These are phyloP conservation scores for Gyromitra esculenta DNA, from an alignment of 2,329 filamentous ascomycete species.

Conservation along the genomic window DNA sequence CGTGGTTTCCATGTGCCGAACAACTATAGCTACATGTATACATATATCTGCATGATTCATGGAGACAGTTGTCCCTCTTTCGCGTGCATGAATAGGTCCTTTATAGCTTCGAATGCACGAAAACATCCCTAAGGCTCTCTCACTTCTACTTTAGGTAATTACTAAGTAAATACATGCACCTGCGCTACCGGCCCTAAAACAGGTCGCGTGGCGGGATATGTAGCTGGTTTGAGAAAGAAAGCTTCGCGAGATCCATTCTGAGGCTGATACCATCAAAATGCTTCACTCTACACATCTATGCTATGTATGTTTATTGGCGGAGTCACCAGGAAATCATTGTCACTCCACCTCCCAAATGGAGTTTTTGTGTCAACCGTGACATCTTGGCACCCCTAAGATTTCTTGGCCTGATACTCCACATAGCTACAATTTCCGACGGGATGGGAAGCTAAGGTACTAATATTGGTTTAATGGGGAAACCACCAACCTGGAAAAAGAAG, in stretches of 20 bases:
- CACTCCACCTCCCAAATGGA: background rate
- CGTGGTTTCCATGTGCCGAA: background rate
- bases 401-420: conserved; percentile 16
- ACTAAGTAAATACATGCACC: no score
- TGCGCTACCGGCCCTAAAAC: no score
- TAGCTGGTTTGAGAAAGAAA: no score
- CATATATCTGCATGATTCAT: background rate
- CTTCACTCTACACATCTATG: no score
- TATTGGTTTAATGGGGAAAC: conserved; percentile 1
- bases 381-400: background rate
- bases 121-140: no score
- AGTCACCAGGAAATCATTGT: background rate
- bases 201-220: no score
- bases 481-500: conserved; percentile 14
- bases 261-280: no score
- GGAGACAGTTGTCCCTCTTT: no score
- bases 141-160: no score
- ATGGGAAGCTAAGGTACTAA: background rate
- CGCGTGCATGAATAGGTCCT: no score
- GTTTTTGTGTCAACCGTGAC: background rate
- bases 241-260: no score
- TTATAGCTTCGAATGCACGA: no score
- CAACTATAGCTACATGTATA: background rate
- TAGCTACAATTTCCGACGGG: conserved; percentile 15
- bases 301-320: background rate